A percentile compares a stretch with the other conserved stretches of the same genome.
These are phyloP conservation scores for Oryza australiensis DNA, from an alignment of 176 grass and related monocot species.

Conservation along the genomic window DNA sequence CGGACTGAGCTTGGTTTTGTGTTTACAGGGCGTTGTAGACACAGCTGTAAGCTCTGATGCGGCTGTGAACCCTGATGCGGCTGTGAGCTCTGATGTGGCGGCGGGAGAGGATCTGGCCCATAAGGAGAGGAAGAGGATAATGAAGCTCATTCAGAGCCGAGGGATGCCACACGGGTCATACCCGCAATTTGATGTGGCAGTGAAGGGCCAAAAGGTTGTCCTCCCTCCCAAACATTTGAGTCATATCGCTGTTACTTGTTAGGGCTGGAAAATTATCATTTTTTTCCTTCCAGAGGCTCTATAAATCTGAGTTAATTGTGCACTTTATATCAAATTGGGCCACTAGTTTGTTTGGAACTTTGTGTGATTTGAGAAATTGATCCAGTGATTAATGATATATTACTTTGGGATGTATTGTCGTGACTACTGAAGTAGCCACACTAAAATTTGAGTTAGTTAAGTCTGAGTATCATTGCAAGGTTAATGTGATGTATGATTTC, in stretches of 20 bases:
- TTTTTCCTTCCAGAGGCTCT: not conserved
- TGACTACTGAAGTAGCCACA: not conserved
- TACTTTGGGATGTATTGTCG: not conserved
- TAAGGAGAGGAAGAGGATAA: constrained; percentile 71
- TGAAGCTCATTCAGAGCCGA: constrained; percentile 46
- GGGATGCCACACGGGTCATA: constrained; percentile 66
- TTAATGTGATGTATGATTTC: not conserved
- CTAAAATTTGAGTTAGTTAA: constrained; percentile 13
- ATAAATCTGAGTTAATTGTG: not conserved
- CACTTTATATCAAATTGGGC: not conserved
- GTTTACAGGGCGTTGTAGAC: constrained; percentile 29
- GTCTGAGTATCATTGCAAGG: not conserved
- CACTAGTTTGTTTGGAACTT: not conserved
- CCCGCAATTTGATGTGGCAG: constrained; percentile 61
- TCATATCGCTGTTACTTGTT: not conserved
- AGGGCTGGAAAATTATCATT: constrained; percentile 1
- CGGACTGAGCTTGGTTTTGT: constrained; percentile 19
- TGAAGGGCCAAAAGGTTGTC: constrained; percentile 63
- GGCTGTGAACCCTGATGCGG: not conserved
- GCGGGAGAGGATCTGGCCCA: constrained; percentile 46
- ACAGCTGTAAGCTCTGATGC: not conserved
- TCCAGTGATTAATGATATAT: not conserved
- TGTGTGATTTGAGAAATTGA: not conserved
- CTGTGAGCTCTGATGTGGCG: constrained; percentile 2
- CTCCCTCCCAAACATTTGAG: not conserved